Conservation (phyloP, 1,284 basidiomycete species). For the Melampsora americana region DNA sequence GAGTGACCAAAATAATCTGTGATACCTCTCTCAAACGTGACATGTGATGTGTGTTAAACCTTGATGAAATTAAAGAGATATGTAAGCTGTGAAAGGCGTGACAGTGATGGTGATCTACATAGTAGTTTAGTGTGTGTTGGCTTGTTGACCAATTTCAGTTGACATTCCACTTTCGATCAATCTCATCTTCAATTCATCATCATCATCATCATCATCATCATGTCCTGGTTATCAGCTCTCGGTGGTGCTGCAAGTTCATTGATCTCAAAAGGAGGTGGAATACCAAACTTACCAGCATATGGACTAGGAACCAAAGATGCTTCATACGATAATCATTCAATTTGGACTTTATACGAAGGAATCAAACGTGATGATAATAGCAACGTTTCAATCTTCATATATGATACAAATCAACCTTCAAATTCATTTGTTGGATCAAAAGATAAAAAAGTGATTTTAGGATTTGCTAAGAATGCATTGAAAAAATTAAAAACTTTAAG, state of each 20-base stretch:
- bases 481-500: slow-evolving; percentile 85
- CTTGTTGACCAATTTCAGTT: background rate
- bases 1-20: background rate
- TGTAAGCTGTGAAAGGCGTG: background rate
- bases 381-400: slow-evolving; percentile 82
- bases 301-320: slow-evolving; percentile 44
- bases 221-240: slow-evolving; percentile 43
- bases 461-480: slow-evolving; percentile 83
- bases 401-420: slow-evolving; percentile 55
- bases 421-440: slow-evolving; percentile 56
- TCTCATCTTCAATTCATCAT: too few species aligned
- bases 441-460: slow-evolving; percentile 59
- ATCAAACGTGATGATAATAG: slow-evolving; percentile 67
- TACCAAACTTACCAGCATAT: slow-evolving; percentile 38
- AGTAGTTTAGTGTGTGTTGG: background rate
- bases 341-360: slow-evolving; percentile 45
- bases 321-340: slow-evolving; percentile 47
- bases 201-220: background rate
- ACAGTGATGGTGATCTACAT: background rate
- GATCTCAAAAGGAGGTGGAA: slow-evolving; percentile 36
- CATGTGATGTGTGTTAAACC: too few species aligned
- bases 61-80: background rate
- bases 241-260: slow-evolving; percentile 38
- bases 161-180: background rate
- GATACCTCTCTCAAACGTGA: background rate